Evolutionary conservation across 2,329 filamentous ascomycete genomes (phyloP).

Genomic region (Fonsecaea multimorphosa): DNA sequence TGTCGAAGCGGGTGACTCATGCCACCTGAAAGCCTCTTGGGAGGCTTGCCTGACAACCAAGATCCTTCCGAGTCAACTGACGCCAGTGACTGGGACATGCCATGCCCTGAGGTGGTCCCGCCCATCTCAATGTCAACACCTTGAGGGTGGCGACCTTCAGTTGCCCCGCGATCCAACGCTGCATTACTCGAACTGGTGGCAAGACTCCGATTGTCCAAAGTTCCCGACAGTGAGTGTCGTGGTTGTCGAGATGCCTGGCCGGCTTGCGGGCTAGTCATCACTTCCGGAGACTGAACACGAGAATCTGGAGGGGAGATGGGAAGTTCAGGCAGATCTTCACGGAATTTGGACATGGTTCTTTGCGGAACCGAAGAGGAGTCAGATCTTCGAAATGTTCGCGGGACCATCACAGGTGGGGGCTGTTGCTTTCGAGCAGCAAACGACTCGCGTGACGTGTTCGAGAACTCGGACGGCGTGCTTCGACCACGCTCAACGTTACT

Average conservation of each 20-base stretch:
- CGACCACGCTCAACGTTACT: slow-evolving; percentile 57
- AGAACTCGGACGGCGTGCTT: slow-evolving; percentile 76
- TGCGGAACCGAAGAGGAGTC: slow-evolving; percentile 63
- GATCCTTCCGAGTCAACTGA: slow-evolving; percentile 95
- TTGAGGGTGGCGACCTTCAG: slow-evolving; percentile 20
- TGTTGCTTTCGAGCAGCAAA: slow-evolving; percentile 66
- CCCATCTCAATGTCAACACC: slow-evolving; percentile 30
- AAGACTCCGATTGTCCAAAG: slow-evolving; percentile 38
- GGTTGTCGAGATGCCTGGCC: slow-evolving; percentile 16
- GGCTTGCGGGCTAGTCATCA: slow-evolving; percentile 40
- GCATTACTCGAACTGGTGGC: slow-evolving; percentile 41
- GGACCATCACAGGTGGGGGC: slow-evolving; percentile 47
- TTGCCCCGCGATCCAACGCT: slow-evolving; percentile 25
- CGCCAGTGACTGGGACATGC: slow-evolving; percentile 79
- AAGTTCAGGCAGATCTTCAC: slow-evolving; percentile 87
- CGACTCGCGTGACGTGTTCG: slow-evolving; percentile 88
- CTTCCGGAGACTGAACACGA: slow-evolving; percentile 77
- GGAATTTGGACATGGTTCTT: slow-evolving; percentile 86
- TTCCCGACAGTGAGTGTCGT: slow-evolving; percentile 36
- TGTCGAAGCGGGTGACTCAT: slow-evolving; percentile 54
- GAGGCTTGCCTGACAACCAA: slow-evolving; percentile 82
- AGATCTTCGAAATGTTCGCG: slow-evolving; percentile 55
- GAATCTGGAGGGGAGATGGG: slow-evolving; percentile 86
- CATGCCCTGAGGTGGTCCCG: slow-evolving; percentile 38
- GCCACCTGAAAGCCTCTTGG: slow-evolving; percentile 55